Base-by-base conservation (phyloP, 2,329 filamentous ascomycete species). In the Venturia nashicola region DNA sequence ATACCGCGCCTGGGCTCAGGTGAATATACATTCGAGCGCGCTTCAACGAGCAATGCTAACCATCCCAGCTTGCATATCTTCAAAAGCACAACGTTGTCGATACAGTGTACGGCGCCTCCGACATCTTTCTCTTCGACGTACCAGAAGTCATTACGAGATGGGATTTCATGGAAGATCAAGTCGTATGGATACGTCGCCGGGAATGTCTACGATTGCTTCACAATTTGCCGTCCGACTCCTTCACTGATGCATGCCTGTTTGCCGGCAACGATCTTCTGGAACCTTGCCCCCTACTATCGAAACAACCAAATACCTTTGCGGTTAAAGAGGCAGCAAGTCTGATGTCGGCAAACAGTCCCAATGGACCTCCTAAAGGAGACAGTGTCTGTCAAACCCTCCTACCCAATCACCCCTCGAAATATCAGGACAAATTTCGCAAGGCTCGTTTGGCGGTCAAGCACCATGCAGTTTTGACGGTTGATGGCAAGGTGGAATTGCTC, bases 1-100 rank as follows among this genome's bases (percentile, higher is more conserved):
- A 1, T 96, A 91, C 78, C 91, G 88, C 74, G 91, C 92, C 44
- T 87, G 88, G 70, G 90, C 90, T 65, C 91, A 96, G 84, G 90
- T 93, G 79, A 73, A 34, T 54, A 48, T 4, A 34, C n/a, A 12
- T 23, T 6, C 14, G 23, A 11, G 20, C 7, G 16, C 62, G 48
- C 54, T 62, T 40, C 59, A 42, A 62, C 65, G 64, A 72, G 71
- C 65, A 67, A 36, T 48, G 65, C 72, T 76, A 59, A 76, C 64
- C 34, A 12, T 1, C 34, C 57, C 69, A 91, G 86, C 83, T 96
- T 67, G 88, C 90, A 57, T 91, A 93, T 71, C 85, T 96, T 65
- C 82, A 89, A 65, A 83, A 83, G 12, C 83, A 84, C 61, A 86
- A 89, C 70, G 85, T 86, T 39, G 76, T 84, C 66, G 87, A 89